Conservation (phyloP, 2,329 filamentous ascomycete species). For the Ophiostoma piceae region DNA sequence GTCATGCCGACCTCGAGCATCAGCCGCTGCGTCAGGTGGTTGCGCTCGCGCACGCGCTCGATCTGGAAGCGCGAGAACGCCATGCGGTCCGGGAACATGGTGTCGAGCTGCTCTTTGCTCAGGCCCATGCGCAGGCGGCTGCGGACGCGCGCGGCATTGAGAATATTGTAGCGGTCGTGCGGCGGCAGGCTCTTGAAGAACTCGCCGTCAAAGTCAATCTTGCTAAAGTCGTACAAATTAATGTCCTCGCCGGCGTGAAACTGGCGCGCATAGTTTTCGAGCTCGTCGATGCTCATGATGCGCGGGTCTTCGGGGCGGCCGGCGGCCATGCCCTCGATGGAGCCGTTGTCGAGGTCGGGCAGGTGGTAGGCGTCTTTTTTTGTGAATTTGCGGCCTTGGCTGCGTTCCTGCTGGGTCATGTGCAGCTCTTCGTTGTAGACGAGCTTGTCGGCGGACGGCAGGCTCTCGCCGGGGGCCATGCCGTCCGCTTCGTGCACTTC, state of each 20-base stretch:
- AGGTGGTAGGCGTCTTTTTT: constrained; percentile 95
- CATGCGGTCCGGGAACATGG: constrained; percentile 97
- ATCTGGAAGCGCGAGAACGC: constrained; percentile 96
- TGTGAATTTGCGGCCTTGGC: constrained; percentile 69
- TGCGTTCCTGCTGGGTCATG: constrained; percentile 71
- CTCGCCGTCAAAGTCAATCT: constrained; percentile 94
- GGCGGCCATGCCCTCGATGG: constrained; percentile 72
- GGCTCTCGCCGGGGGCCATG: constrained; percentile 55
- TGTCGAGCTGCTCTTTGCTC: constrained; percentile 90
- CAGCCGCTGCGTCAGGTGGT: constrained; percentile 86
- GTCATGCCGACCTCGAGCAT: constrained; percentile 95
- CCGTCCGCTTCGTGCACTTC: constrained; percentile 41
- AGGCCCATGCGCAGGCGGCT: constrained; percentile 91
- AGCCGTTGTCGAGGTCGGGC: constrained; percentile 70
- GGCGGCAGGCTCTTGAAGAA: constrained; percentile 91
- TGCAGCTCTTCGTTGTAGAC: constrained; percentile 89
- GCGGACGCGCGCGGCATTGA: constrained; percentile 85
- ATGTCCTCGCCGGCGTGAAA: constrained; percentile 92
- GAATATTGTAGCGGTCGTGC: constrained; percentile 90
- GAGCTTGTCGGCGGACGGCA: constrained; percentile 63
- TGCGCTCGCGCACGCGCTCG: constrained; percentile 84
- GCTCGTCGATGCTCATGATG: constrained; percentile 91
- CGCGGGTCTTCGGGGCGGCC: constrained; percentile 77
- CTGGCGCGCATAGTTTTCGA: constrained; percentile 89
- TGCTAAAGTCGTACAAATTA: constrained; percentile 89